Evolutionary conservation across 768 basidiomycete species (phyloP), one percentile per base, ranked within the genome.

Genomic region (Termitomyces sp.): DNA sequence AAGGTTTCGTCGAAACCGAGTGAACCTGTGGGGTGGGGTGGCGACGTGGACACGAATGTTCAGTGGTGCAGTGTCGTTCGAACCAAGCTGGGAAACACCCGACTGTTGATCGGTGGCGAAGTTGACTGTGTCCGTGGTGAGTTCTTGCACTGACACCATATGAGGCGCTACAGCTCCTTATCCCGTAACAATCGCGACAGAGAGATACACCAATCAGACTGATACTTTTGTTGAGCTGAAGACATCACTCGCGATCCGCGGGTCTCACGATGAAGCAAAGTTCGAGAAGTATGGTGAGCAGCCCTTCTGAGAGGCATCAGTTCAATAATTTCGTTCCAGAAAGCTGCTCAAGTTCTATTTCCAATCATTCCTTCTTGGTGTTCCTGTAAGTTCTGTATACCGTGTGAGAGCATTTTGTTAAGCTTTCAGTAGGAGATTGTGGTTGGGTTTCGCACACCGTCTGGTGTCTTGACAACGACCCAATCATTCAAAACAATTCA

Each of bases 341-440:
- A 95, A 95, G 68, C 74, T 95, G n/a, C 82, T 95, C 57, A 94
- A 92, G 66, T 92, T 92, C 71, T 95, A 94, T 76, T 84, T 93
- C 59, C 93, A 95, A 66, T 94, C 92, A 1, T 95, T 92, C 70
- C 80, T 95, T 27, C 82, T 95, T 53, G 94, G 93, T 48, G 92
- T 95, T n/a, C 93, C 92, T 21, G 89, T 89, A 68, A 63, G 86
- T 69, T 55, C 59, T 38, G 10, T 19, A n/a, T 45, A 3, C 38
- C n/a, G 52, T 25, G 32, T 38, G 37, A 19, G 17, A 35, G 34
- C 11, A n/a, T 16, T 4, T 21, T 11, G 47, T 37, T 7, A n/a
- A 27, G 27, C 42, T 62, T 16, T 37, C 29, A 2, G 27, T 32
- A 92, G 90, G 88, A 91, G 69, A 86, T 95, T 50, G 70, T 93